Percentiles rank a stretch among this genome's conserved stretches.
Conservation (phyloP, 352 stramenopile genomes). For the Hyaloperonospora arabidopsidis region DNA sequence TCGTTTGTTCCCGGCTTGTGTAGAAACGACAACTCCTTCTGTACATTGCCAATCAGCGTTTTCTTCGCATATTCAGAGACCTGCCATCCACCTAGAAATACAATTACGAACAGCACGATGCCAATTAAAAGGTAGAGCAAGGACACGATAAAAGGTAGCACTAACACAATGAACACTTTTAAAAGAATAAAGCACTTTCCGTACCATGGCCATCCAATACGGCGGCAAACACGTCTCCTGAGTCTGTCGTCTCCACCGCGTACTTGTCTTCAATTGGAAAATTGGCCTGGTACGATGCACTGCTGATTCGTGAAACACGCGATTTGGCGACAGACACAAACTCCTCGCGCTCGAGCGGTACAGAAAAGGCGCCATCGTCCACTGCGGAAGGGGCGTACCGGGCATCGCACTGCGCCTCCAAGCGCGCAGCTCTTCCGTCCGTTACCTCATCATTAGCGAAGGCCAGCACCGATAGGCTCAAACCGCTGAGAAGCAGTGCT, state of each 20-base stretch:
- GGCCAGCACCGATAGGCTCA: slow-evolving; percentile 43
- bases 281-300: slow-evolving; percentile 59
- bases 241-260: slow-evolving; percentile 52
- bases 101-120: not conserved
- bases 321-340: slow-evolving; percentile 39
- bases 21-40: slow-evolving; percentile 54
- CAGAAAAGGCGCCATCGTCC: slow-evolving; percentile 38
- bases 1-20: slow-evolving; percentile 29
- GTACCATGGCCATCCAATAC: slow-evolving; percentile 88
- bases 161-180: too few species aligned
- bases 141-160: too few species aligned
- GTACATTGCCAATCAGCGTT: slow-evolving; percentile 73
- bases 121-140: too few species aligned
- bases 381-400: slow-evolving; percentile 39
- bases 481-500: slow-evolving; percentile 38
- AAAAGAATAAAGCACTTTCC: not conserved
- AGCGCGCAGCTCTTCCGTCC: slow-evolving; percentile 8
- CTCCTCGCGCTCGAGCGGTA: slow-evolving; percentile 49
- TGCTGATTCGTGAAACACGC: slow-evolving; percentile 41
- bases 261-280: slow-evolving; percentile 80
- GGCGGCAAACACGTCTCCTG: slow-evolving; percentile 77
- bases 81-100: slow-evolving; percentile 82
- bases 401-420: slow-evolving; percentile 48
- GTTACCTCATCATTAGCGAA: slow-evolving; percentile 29
- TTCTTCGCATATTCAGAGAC: slow-evolving; percentile 84